These are phyloP conservation scores for Sporothrix pseudoabietina DNA, from an alignment of 2,329 filamentous ascomycete species.

Conservation along the genomic window DNA sequence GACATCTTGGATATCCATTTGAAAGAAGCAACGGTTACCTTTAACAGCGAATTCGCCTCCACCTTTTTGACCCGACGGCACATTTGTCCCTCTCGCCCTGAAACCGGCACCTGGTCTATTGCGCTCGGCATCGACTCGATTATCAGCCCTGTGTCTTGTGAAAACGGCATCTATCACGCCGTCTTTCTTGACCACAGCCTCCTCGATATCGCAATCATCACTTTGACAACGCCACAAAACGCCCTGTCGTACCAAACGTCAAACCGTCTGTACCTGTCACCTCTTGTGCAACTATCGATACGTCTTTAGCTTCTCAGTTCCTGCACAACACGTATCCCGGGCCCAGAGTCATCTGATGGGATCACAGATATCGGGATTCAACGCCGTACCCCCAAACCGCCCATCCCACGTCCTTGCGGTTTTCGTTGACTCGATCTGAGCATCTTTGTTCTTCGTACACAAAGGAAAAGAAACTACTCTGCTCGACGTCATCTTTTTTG, in stretches of 20 bases:
- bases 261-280: background rate
- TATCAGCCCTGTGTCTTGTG: background rate
- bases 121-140: background rate
- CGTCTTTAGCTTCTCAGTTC: background rate
- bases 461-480: background rate
- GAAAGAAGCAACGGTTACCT: background rate
- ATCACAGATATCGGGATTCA: background rate
- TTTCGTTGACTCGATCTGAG: background rate
- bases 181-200: background rate
- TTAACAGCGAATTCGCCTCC: background rate
- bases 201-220: background rate
- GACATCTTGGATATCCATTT: background rate
- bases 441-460: background rate
- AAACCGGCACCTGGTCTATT: background rate
- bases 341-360: constrained; percentile 5
- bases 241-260: background rate
- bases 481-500: background rate
- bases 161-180: background rate
- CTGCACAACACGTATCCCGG: background rate
- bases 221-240: background rate
- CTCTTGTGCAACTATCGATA: background rate
- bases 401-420: background rate
- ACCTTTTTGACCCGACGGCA: background rate
- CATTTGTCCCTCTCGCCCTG: background rate
- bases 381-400: background rate